These are phyloP conservation scores for Wickerhamomyces chaumierensis DNA, from an alignment of 805 yeast genomes.

Conservation along the genomic window DNA sequence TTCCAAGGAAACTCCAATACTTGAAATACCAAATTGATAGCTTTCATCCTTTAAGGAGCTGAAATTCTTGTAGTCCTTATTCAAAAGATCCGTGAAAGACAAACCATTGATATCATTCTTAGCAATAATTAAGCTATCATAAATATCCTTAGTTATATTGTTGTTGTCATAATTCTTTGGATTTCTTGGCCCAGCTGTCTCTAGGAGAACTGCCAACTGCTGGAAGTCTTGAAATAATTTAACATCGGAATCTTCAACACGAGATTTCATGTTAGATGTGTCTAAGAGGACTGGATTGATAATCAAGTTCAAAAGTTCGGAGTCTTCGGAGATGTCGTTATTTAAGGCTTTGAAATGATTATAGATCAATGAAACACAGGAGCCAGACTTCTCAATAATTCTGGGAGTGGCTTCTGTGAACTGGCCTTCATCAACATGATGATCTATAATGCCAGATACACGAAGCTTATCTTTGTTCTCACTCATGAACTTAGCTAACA, in stretches of 20 bases:
- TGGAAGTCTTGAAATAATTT: constrained; percentile 24
- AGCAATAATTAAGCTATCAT: constrained; percentile 27
- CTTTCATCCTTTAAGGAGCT: constrained; percentile 33
- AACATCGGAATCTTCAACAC: constrained; percentile 51
- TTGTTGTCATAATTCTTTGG: no score
- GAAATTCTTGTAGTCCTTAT: constrained; percentile 65
- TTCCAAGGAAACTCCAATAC: constrained; percentile 51
- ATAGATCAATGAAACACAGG: constrained; percentile 70
- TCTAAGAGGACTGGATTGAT: constrained; percentile 68
- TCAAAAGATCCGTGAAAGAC: constrained; percentile 45
- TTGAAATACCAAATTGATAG: constrained; percentile 52
- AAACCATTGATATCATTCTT: constrained; percentile 60
- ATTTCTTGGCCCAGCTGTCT: no score
- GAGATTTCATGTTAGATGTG: constrained; percentile 54
- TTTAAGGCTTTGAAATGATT: constrained; percentile 38
- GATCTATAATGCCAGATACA: constrained; percentile 67
- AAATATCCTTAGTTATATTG: constrained; percentile 17
- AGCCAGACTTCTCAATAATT: constrained; percentile 52
- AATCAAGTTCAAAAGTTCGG: constrained; percentile 25
- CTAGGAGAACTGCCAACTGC: neutral
- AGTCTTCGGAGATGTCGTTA: constrained; percentile 13
- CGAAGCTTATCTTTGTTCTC: constrained; percentile 4
- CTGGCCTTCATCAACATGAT: constrained; percentile 63
- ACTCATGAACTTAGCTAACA: constrained; percentile 6
- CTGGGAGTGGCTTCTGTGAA: constrained; percentile 48